Evolutionary conservation across 768 basidiomycete genomes (phyloP).

Genomic region (Trametes cingulata): DNA sequence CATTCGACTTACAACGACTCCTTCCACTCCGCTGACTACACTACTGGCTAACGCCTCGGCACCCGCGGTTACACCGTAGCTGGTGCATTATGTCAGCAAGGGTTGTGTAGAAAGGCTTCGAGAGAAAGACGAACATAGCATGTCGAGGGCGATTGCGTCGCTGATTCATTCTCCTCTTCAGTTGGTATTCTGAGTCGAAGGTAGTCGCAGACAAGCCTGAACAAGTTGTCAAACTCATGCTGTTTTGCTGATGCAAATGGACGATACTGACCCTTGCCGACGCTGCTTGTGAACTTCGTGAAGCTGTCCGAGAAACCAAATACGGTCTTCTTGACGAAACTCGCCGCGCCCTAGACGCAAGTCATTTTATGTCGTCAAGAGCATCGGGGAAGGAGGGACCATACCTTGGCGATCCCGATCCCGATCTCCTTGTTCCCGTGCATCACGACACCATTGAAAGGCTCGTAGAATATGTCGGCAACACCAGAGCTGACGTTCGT

Average conservation of each 20-base stretch:
- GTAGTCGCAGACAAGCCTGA: slow-evolving; percentile 94
- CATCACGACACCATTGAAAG: slow-evolving; percentile 95
- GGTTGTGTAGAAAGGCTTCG: not conserved
- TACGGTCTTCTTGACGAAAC: slow-evolving; percentile 98
- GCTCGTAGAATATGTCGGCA: slow-evolving; percentile 98
- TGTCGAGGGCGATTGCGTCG: slow-evolving; percentile 94
- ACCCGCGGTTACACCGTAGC: slow-evolving; percentile 95
- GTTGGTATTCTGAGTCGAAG: slow-evolving; percentile 94
- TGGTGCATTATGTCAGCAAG: slow-evolving; percentile 30
- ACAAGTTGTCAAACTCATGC: not conserved
- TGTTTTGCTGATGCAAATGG: not conserved
- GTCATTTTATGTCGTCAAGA: not conserved
- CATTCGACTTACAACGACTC: slow-evolving; percentile 69
- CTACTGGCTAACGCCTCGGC: slow-evolving; percentile 93
- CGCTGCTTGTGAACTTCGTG: slow-evolving; percentile 97
- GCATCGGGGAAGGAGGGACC: not conserved
- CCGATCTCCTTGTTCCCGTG: slow-evolving; percentile 95
- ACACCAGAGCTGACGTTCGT: slow-evolving; percentile 98
- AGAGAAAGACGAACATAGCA: slow-evolving; percentile 65
- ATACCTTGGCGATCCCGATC: slow-evolving; percentile 89
- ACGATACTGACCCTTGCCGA: slow-evolving; percentile 79
- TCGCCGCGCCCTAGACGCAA: slow-evolving; percentile 79
- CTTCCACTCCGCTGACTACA: slow-evolving; percentile 94
- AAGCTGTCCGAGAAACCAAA: slow-evolving; percentile 95
- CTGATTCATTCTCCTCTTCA: slow-evolving; percentile 82